Base-by-base conservation (phyloP, 2,329 filamentous ascomycete genomes). In the Penicillium corylophilum region DNA sequence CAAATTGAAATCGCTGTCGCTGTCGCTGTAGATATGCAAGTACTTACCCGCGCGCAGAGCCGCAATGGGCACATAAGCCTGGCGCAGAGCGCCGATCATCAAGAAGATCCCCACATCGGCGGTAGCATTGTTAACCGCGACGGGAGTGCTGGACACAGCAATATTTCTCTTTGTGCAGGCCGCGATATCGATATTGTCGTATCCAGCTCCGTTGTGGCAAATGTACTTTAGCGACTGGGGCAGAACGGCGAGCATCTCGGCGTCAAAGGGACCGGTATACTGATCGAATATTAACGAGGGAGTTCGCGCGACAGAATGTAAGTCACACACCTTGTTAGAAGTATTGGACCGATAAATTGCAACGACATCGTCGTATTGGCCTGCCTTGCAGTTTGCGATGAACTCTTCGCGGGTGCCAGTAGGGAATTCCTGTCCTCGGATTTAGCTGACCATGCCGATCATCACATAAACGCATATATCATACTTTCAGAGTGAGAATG, bases 271-370 rank as follows among this genome's bases (percentile, higher is more conserved):
- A n/a, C 74, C 75, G 20, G 75, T 77, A 55, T 69, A 64, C 71
- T 74, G 53, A 22, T 29, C 12, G 22, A 36, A 8, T 4, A 4
- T 23, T 12, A 15, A 24, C n/a, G 29, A 22, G 15, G 18, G 29
- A 16, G 35, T 16, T 45, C 4, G 3, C 16, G 29, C 3, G 26
- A n/a, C 24, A 1, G 22, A 10, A 40, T 23, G 18, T 16, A 10
- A 22, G 16, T 33, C 41, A 22, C 51, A 29, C 55, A 75, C 72
- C 57, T 77, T 74, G 24, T 77, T 81, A 7, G 80, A 83, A 33
- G 75, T 71, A 62, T 84, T 85, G 43, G 80, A 83, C 49, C 82
- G 78, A 65, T 83, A 84, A 44, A 85, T 76, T 1, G 72, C 82
- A 26, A 79, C 74, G 1, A 84, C 77, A 57, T 79, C 77, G 47